Conservation (phyloP, 2,329 filamentous ascomycete genomes). For the Periconia digitata region DNA sequence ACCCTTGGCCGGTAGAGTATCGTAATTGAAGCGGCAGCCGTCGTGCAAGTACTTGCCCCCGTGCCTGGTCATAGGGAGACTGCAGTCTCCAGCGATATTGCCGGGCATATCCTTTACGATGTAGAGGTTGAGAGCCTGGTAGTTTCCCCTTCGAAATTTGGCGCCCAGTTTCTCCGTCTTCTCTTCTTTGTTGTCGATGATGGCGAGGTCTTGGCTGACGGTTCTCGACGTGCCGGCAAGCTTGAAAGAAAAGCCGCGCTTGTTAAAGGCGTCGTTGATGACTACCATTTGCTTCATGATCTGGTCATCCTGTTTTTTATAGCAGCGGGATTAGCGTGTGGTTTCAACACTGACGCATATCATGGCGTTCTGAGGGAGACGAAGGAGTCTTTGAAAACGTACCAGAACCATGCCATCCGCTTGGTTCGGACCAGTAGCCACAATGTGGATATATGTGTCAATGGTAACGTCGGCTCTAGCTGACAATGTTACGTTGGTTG, state of each 20-base stretch:
- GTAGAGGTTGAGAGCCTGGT: conserved; percentile 56
- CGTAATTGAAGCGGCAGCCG: conserved; percentile 4
- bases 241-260: neutral
- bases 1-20: conserved; percentile 5
- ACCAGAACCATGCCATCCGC: conserved; percentile 3
- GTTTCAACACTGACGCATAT: neutral
- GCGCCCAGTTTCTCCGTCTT: conserved; percentile 36
- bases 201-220: neutral
- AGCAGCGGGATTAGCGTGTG: neutral
- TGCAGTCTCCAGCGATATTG: conserved; percentile 14
- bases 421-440: neutral
- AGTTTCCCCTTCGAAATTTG: conserved; percentile 50
- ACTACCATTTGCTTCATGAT: neutral
- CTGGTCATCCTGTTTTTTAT: neutral
- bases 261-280: neutral
- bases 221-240: neutral
- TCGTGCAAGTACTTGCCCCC: conserved; percentile 5
- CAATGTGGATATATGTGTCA: conserved; percentile 2
- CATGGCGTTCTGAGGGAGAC: no score
- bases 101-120: conserved; percentile 48
- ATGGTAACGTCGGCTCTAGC: neutral
- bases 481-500: neutral
- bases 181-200: conserved; percentile 21
- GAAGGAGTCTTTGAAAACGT: neutral
- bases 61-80: conserved; percentile 10